These are phyloP conservation scores for Arxiozyma bovina DNA, from an alignment of 1,139 yeast genomes.

Conservation along the genomic window DNA sequence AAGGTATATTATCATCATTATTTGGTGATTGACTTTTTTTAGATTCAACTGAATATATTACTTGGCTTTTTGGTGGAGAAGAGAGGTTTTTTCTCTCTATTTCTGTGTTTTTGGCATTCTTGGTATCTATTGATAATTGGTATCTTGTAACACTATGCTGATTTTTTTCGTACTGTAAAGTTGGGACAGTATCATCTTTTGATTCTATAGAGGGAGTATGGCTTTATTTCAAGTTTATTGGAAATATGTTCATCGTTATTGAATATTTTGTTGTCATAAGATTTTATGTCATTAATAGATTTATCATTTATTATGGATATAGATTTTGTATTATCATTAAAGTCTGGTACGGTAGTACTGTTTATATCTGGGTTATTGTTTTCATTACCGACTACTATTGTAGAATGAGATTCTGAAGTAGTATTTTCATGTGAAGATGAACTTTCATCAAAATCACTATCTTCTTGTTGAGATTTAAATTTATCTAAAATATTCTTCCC, in stretches of 20 bases:
- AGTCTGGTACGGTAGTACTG: neutral
- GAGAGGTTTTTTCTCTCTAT: neutral
- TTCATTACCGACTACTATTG: neutral
- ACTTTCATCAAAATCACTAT: slow-evolving; percentile 11
- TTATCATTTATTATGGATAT: neutral
- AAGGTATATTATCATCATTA: neutral
- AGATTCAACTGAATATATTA: neutral
- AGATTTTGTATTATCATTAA: neutral
- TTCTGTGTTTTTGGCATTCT: too few relatives aligned
- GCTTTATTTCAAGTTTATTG: too few relatives aligned
- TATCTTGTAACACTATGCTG: neutral
- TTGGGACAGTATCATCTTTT: too few relatives aligned
- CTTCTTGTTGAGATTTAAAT: slow-evolving; percentile 7
- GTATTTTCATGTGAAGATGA: neutral
- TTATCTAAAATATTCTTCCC: slow-evolving; percentile 10
- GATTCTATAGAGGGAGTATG: neutral
- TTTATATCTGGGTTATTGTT: neutral
- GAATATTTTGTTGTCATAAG: neutral
- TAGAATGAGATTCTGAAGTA: neutral
- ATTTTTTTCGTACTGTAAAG: too few relatives aligned
- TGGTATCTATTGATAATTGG: neutral
- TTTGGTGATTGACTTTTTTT: neutral
- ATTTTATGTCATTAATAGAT: neutral
- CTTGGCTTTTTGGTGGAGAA: neutral
- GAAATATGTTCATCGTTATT: neutral